Conservation (phyloP, 1,139 yeast species). For the Suhomyces choctaworum region DNA sequence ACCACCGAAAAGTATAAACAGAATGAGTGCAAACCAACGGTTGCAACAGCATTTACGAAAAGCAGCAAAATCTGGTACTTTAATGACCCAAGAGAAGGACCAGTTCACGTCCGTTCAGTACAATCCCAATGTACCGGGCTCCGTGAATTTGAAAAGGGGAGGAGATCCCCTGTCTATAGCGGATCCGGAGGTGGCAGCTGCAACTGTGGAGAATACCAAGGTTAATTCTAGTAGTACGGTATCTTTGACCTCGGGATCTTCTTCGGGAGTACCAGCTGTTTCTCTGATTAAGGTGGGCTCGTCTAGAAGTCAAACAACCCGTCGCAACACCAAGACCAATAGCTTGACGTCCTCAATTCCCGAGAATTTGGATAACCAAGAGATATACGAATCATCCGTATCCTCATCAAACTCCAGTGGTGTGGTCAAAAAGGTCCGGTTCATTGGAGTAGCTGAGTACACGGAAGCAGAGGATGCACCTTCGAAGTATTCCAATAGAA, state of each 20-base stretch:
- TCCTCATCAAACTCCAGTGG: constrained; percentile 13
- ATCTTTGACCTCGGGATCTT: background rate
- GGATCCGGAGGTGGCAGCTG: constrained; percentile 11
- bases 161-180: constrained; percentile 11
- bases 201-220: constrained; percentile 1
- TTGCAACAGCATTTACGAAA: constrained; percentile 42
- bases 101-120: constrained; percentile 37
- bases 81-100: constrained; percentile 44
- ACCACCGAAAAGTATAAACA: constrained; percentile 5
- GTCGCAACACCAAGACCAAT: constrained; percentile 35
- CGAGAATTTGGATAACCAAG: constrained; percentile 4
- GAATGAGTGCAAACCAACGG: constrained; percentile 41
- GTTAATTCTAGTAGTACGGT: background rate
- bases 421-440: constrained; percentile 46
- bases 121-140: constrained; percentile 43
- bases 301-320: constrained; percentile 36
- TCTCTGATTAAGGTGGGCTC: constrained; percentile 7
- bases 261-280: background rate
- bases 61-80: constrained; percentile 41
- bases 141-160: constrained; percentile 26
- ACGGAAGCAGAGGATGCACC: constrained; percentile 59
- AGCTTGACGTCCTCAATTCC: constrained; percentile 22
- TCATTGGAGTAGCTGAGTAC: constrained; percentile 54
- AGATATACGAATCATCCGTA: constrained; percentile 12
- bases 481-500: constrained; percentile 45